Evolutionary conservation across 2,329 filamentous ascomycete species (phyloP), one percentile per base, ranked within the genome.

Genomic region (Neodidymelliopsis sp.): DNA sequence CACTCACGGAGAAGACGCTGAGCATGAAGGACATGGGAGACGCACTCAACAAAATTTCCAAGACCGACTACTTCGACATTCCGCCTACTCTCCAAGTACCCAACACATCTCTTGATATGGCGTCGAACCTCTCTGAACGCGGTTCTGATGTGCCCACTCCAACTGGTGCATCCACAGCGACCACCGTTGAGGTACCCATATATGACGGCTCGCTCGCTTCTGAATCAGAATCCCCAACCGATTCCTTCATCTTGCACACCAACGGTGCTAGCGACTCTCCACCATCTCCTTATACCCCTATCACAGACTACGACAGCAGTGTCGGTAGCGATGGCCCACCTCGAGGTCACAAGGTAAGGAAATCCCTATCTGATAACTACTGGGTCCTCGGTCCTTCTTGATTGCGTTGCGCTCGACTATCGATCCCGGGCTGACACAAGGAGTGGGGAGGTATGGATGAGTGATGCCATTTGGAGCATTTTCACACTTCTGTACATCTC

Each of bases 161-260:
- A 2, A 50, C 39, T 29, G 30, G 11, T 4, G 29, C 34, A 8
- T 31, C 47, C 6, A 25, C n/a, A 5, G 29, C 22, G 3, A 28
- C 38, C 4, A 34, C 9, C n/a, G 30, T 4, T 3, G 43, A 36
- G n/a, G 33, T 50, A 7, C 16, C 35, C 13, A 19, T 89, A 0
- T 96, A 96, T 79, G 96, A 97, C 80, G 87, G 87, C 70, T 96
- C 97, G 71, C 92, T 89, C 50, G 87, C 96, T 52, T 92, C 97
- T 71, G 91, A 91, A 52, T 90, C 96, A 75, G 96, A 90, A 9
- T 94, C 89, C 59, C 96, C 91, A 48, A 96, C 96, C 74, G 92
- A 96, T 75, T 96, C 91, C 0, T 83, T 96, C 25, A 90, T 90
- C 6, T 77, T 97, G 41, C 81, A 96, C 15, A 91, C 91, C 54